Evolutionary conservation across 2,329 filamentous ascomycete species (phyloP).

Genomic region (Calonectria hongkongensis): DNA sequence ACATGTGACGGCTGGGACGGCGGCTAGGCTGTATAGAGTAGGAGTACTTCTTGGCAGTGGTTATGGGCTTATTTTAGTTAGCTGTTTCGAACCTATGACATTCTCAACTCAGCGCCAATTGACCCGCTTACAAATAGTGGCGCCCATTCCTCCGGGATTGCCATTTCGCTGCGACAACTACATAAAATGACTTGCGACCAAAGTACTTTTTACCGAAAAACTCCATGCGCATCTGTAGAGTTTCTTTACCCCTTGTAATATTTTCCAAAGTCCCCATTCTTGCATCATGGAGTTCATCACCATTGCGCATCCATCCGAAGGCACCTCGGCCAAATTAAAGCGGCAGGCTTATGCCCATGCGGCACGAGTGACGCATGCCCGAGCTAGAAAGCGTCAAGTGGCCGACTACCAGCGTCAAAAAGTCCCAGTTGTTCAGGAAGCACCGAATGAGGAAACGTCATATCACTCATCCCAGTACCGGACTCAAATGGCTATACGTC

Average conservation of each 20-base stretch:
- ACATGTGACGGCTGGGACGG: slow-evolving; percentile 37
- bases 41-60: slow-evolving; percentile 46
- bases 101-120: not conserved
- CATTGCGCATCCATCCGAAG: slow-evolving; percentile 21
- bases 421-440: not conserved
- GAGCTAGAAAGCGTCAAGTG: slow-evolving; percentile 33
- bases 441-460: not conserved
- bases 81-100: not conserved
- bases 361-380: slow-evolving; percentile 39
- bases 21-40: slow-evolving; percentile 40
- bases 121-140: slow-evolving; percentile 40
- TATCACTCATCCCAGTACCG: not conserved
- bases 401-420: slow-evolving; percentile 17
- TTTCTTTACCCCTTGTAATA: not conserved
- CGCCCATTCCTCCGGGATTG: not conserved
- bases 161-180: not conserved
- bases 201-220: not conserved
- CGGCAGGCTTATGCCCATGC: slow-evolving; percentile 40
- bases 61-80: slow-evolving; percentile 7
- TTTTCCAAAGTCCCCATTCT: not conserved
- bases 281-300: slow-evolving; percentile 41
- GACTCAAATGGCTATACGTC: not conserved
- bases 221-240: not conserved
- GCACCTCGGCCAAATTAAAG: slow-evolving; percentile 24
- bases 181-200: not conserved